Evolutionary conservation across 2,329 filamentous ascomycete genomes (phyloP).

Genomic region (Cytospora mali): DNA sequence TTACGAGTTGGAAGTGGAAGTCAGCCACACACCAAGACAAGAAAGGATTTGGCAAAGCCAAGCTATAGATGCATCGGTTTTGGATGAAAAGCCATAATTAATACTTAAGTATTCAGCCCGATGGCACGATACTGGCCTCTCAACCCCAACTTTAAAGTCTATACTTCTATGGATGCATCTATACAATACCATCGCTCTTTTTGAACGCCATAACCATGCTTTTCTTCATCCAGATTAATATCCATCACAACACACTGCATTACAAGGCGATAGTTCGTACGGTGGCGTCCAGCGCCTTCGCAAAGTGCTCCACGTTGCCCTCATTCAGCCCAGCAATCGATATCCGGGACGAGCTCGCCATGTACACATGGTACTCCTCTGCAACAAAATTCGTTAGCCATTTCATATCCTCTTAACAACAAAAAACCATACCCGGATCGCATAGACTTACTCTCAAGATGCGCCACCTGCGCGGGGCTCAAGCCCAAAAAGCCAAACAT

Average conservation of each 20-base stretch:
- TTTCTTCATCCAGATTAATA: background rate
- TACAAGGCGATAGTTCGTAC: slow-evolving; percentile 14
- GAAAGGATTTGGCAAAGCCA: background rate
- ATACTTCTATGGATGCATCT: background rate
- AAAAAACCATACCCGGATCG: background rate
- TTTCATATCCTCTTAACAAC: background rate
- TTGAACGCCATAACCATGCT: background rate
- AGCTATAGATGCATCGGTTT: background rate
- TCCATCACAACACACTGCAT: background rate
- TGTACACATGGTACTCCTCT: slow-evolving; percentile 43
- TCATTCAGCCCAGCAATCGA: slow-evolving; percentile 45
- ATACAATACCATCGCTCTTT: background rate
- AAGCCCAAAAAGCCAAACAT: slow-evolving; percentile 53
- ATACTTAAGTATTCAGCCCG: background rate
- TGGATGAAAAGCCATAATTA: background rate
- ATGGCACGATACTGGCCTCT: background rate
- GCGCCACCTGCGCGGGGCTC: slow-evolving; percentile 48
- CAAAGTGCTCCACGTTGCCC: slow-evolving; percentile 39
- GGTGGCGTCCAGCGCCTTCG: slow-evolving; percentile 31
- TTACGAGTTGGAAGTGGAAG: background rate
- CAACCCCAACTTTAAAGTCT: background rate
- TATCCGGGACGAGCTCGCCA: slow-evolving; percentile 43
- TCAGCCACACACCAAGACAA: background rate
- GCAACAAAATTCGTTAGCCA: slow-evolving; percentile 23
- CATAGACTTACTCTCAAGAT: slow-evolving; percentile 35